phyloP scores from a whole-genome alignment of 805 yeast species.

The Gaillardinia entomophila region DNA sequence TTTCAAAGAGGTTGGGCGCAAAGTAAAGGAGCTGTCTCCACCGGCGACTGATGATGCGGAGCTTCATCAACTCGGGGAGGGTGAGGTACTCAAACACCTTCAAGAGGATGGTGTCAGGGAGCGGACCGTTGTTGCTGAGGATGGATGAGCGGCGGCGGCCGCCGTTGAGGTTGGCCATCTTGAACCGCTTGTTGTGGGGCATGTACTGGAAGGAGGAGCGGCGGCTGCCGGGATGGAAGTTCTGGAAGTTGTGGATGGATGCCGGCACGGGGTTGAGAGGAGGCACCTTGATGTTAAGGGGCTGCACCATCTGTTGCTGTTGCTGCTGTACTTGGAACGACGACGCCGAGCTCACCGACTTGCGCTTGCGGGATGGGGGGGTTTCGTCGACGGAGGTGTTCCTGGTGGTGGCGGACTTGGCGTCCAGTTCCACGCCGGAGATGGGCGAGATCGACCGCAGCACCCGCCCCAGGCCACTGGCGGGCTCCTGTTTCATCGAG shows the following conservation, averaged over 20 bases:
- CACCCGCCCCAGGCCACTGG: neutral
- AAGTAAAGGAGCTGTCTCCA: conserved; percentile 64
- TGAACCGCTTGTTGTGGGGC: conserved; percentile 48
- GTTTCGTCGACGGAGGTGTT: conserved; percentile 4
- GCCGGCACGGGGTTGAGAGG: conserved; percentile 35
- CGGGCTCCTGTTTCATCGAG: conserved; percentile 1
- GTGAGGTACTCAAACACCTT: conserved; percentile 48
- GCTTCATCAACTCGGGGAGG: conserved; percentile 55
- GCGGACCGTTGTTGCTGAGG: conserved; percentile 45
- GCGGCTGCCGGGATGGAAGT: conserved; percentile 5
- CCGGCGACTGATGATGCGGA: conserved; percentile 52
- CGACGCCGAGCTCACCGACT: conserved; percentile 3
- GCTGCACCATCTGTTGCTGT: conserved; percentile 8
- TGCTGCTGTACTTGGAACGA: too few relatives aligned
- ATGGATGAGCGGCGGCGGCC: conserved; percentile 50
- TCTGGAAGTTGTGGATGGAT: conserved; percentile 27
- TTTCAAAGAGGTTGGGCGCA: conserved; percentile 47
- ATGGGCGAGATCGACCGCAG: conserved; percentile 13
- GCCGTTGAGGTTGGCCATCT: conserved; percentile 40
- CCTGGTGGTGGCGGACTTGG: conserved; percentile 2
- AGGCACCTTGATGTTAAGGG: conserved; percentile 23
- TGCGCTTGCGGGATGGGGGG: conserved; percentile 7
- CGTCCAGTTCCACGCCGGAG: conserved; percentile 5
- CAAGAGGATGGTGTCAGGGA: conserved; percentile 57
- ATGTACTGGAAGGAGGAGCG: conserved; percentile 44